Percentiles rank a stretch among this genome's conserved stretches.
Evolutionary conservation across 2,329 filamentous ascomycete genomes (phyloP).

Genomic region (Anthostomella pinea): DNA sequence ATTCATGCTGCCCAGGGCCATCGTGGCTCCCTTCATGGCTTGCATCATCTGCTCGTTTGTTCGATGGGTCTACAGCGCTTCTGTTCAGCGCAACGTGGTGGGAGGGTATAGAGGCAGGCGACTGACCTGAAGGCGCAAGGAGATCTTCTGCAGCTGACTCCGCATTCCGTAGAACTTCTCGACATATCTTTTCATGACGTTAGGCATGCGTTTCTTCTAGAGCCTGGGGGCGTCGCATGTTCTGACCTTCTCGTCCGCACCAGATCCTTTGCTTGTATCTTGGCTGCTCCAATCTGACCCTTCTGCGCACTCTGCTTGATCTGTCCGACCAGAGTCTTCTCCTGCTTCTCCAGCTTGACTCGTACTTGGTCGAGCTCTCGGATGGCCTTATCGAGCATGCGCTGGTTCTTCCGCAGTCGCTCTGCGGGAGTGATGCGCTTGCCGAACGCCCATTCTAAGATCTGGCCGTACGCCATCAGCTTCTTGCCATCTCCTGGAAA

Average conservation of each 20-base stretch:
- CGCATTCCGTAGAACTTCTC: conserved; percentile 99
- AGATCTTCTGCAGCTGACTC: conserved; percentile 94
- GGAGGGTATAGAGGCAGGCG: background rate
- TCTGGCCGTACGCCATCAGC: conserved; percentile 49
- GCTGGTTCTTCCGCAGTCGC: conserved; percentile 88
- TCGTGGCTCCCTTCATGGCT: conserved; percentile 96
- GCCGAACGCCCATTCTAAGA: conserved; percentile 98
- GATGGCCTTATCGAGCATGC: conserved; percentile 95
- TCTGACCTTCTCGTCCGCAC: conserved; percentile 81
- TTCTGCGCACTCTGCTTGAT: conserved; percentile 99
- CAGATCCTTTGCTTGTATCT: conserved; percentile 96
- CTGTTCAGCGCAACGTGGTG: conserved; percentile 3
- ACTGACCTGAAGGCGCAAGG: conserved; percentile 82
- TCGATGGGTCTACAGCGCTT: conserved; percentile 72
- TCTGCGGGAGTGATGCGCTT: conserved; percentile 98
- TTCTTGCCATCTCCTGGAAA: no score
- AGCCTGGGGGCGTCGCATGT: background rate
- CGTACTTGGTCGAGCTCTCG: conserved; percentile 93
- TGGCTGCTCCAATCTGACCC: conserved; percentile 96
- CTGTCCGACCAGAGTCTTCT: conserved; percentile 92
- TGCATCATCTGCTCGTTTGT: conserved; percentile 99
- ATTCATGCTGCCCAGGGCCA: conserved; percentile 94
- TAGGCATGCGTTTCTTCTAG: background rate
- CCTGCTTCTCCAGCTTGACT: conserved; percentile 95
- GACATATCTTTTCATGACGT: conserved; percentile 87